A percentile compares a stretch with the other conserved stretches of the same genome.
Evolutionary conservation across 1,284 basidiomycete genomes (phyloP).

Genomic region (Ustilago sp.): DNA sequence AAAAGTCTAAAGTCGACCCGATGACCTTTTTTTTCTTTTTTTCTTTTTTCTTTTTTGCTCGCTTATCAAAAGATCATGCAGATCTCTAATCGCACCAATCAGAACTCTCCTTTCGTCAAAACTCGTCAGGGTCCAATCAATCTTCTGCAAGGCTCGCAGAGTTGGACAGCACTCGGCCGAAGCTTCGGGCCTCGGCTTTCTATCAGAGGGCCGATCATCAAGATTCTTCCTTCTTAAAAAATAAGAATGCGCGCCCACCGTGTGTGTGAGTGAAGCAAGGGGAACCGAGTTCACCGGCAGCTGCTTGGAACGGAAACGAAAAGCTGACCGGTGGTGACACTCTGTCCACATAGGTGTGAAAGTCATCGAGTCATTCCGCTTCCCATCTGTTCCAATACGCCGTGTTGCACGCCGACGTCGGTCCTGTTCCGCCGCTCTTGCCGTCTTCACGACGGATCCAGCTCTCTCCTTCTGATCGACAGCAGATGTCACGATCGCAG

Average conservation of each 20-base stretch:
- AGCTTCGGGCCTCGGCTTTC: constrained; percentile 18
- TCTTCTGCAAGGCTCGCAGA: constrained; percentile 6
- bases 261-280: too few relatives aligned
- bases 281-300: constrained; percentile 25
- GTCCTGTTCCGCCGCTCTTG: constrained; percentile 1
- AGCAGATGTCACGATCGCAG: neutral
- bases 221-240: neutral
- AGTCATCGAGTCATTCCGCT: constrained; percentile 12
- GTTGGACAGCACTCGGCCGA: constrained; percentile 30
- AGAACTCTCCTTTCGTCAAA: constrained; percentile 26
- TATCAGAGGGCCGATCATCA: neutral
- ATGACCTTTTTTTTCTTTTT: neutral
- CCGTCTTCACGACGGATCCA: neutral
- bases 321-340: neutral
- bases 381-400: constrained; percentile 8
- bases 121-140: constrained; percentile 27
- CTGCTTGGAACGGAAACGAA: neutral
- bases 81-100: constrained; percentile 53
- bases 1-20: constrained; percentile 20
- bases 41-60: neutral
- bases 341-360: neutral
- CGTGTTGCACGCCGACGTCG: constrained; percentile 7
- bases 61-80: constrained; percentile 15
- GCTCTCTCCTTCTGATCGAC: neutral
- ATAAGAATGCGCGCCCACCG: neutral